phyloP scores from a whole-genome alignment of 2,329 filamentous ascomycete genomes.

The Claviceps sp. region DNA sequence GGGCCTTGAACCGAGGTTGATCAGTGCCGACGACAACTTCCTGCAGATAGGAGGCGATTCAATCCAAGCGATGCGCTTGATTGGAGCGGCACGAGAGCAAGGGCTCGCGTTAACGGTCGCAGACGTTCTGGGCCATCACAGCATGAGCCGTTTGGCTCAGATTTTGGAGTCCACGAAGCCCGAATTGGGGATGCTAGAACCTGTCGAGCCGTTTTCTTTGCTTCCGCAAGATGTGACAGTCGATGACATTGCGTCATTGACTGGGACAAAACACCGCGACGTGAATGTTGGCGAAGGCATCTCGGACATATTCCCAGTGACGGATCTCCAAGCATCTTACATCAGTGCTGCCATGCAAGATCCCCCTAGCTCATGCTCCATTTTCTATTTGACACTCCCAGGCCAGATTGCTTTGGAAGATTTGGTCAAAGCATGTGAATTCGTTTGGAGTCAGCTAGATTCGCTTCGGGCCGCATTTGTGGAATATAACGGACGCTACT shows the following conservation, averaged over 20 bases:
- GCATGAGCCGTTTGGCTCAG: not conserved
- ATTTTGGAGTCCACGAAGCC: not conserved
- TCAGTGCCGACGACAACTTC: not conserved
- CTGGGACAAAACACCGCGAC: no score
- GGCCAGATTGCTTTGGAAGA: not conserved
- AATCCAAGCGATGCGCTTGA: not conserved
- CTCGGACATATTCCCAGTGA: not conserved
- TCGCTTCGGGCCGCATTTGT: not conserved
- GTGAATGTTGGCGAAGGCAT: not conserved
- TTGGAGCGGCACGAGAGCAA: not conserved
- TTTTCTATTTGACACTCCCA: not conserved
- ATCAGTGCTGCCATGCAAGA: not conserved
- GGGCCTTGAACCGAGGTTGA: not conserved
- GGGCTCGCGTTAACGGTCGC: not conserved
- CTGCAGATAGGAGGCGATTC: not conserved
- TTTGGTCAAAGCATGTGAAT: not conserved
- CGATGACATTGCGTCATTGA: not conserved
- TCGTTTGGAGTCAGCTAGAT: not conserved
- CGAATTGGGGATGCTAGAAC: not conserved
- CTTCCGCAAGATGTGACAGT: not conserved
- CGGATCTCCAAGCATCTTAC: not conserved
- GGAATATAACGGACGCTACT: not conserved
- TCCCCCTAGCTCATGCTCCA: not conserved
- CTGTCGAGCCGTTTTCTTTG: not conserved
- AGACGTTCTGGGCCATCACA: slow-evolving; percentile 9